Evolutionary conservation across 306 rosid genomes (phyloP), one percentile per base, ranked within the genome.

Genomic region (Hippophae tibetana): DNA sequence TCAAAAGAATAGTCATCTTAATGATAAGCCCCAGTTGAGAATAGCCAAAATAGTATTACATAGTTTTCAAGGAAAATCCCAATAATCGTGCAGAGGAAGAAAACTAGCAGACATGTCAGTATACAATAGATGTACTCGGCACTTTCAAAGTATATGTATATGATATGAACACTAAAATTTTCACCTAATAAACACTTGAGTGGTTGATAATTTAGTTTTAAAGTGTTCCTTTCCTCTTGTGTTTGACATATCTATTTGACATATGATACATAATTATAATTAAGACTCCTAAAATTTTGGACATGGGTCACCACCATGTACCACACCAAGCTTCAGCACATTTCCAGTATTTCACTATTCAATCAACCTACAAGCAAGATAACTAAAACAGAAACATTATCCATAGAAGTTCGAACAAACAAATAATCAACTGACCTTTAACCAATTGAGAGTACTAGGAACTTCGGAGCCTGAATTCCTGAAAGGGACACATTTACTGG

Each of bases 381-480:
- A 14, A 65, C 10, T 3, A 10, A 9, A 47, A 42, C 7, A 57
- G 10, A 47, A 31, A 31, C 3, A 27, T 31, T 31, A 44, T 56
- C 52, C 45, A 38, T 57, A 18, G 47, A 69, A 50, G 8, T 44
- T 14, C 0, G 0, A n/a, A 48, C 52, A 42, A 53, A 5, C 9
- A 9, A 61, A 42, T 10, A 44, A 60, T 27, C 61, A 27, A 61
- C 83, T 25, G 14, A 90, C 99, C 99, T 88, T 80, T 61, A 88
- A 18, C 70, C 83, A 53, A 50, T 83, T 76, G 6, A 50, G 60
- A 70, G 75, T 65, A 73, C 63, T 64, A 25, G 70, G 76, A 72
- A 63, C 78, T 63, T 77, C 81, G 47, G 4, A 66, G 31, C 69
- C 78, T 5, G 84, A 74, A 62, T 74, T 80, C 96, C 96, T 92